Evolutionary conservation across 2,329 filamentous ascomycete species (phyloP), one percentile per base, ranked within the genome.

Genomic region (Penicillium sp.): DNA sequence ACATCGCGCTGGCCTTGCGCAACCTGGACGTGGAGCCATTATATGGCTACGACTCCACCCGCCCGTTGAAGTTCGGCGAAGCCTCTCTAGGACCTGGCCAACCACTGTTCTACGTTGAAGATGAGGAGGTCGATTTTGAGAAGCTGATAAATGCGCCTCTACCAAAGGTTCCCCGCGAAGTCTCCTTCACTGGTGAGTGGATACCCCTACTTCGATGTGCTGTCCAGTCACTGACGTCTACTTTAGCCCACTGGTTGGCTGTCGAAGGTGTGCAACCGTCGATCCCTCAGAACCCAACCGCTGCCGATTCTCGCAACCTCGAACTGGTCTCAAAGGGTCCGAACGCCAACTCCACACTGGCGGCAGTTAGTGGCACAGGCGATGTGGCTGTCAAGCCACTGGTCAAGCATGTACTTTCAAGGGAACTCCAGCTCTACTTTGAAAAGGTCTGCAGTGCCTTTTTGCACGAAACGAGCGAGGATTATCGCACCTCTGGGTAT

Each of bases 61-160:
- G 93, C 50, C 90, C 92, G 26, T 78, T 99, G 66, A 85, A 89
- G 53, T 99, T 95, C 70, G 94, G 94, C 50, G 94, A 99, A 75
- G 94, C 94, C 3, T 95, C 90, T 56, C 79, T 99, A 58, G 94
- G 94, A 0, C 92, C 92, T 14, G 92, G 93, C 10, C 94, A 99
- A 75, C 92, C 93, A 51, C 79, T 99, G 22, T 99, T 93, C 76
- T 99, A 99, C 72, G 89, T 99, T 37, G 94, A 99, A 70, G 94
- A 99, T 72, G 94, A 99, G 71, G 94, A 99, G 79, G 88, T 97
- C 53, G 94, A 99, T 75, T 97, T 99, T 71, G 94, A 99, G 79
- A 97, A 97, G 80, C 80, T 99, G 64, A 97, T 99, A 72, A 99
- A 99, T 77, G 92, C 92, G 62, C 90, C 94, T 5, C 77, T 99